Conservation (phyloP, 306 rosid species). For the Cucumis sativus region DNA sequence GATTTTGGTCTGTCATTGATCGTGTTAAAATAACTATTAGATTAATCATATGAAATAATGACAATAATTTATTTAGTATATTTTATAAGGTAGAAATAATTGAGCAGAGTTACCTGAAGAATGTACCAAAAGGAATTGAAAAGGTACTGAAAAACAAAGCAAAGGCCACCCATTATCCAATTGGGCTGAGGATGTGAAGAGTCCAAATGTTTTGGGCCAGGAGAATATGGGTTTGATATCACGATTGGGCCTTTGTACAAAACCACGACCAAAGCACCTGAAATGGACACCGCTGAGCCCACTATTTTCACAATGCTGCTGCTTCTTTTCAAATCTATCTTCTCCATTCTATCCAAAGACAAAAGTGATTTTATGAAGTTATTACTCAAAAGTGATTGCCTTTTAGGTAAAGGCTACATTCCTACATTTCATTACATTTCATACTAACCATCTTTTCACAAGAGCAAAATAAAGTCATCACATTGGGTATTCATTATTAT, state of each 20-base stretch:
- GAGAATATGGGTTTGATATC: background rate
- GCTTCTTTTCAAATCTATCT: slow-evolving; percentile 39
- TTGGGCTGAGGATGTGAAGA: slow-evolving; percentile 7
- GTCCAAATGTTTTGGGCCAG: background rate
- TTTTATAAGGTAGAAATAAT: no score
- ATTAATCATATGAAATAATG: no score
- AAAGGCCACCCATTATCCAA: slow-evolving; percentile 18
- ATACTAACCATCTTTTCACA: no score
- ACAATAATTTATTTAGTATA: no score
- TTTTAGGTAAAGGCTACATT: no score
- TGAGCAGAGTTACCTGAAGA: slow-evolving; percentile 11
- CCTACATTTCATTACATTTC: no score
- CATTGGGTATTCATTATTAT: no score
- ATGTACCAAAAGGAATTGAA: slow-evolving; percentile 12
- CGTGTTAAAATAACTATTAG: background rate
- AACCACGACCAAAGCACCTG: slow-evolving; percentile 70
- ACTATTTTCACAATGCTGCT: slow-evolving; percentile 47
- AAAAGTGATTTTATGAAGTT: background rate
- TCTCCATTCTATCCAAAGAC: slow-evolving; percentile 43
- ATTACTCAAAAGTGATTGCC: background rate
- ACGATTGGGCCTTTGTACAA: slow-evolving; percentile 54
- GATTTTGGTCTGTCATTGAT: slow-evolving; percentile 49
- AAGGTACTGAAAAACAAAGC: slow-evolving; percentile 8
- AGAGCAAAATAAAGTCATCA: no score
- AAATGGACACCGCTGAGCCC: slow-evolving; percentile 58